Base-by-base conservation (phyloP, 2,329 filamentous ascomycete genomes). In the Paraconiothyrium brasiliense region DNA sequence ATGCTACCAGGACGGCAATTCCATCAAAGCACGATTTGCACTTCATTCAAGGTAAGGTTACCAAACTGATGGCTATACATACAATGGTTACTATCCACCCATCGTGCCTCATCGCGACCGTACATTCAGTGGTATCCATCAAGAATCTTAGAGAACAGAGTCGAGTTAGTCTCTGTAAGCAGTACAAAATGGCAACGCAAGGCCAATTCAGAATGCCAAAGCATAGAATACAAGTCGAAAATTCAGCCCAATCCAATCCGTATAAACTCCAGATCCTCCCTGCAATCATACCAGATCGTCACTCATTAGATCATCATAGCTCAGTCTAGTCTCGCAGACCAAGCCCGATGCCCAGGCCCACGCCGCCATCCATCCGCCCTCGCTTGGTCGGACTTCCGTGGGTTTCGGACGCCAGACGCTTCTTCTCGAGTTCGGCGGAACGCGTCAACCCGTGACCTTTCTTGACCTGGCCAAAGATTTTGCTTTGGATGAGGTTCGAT, bases 381-480 rank as follows among this genome's bases (percentile, higher is more conserved):
- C 84, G 85, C 78, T 89, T 89, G 14, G 78, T 71, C 30, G 78
- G 69, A 70, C 75, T 73, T 48, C 68, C 67, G 62, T 78, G 67
- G 32, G 76, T 66, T 39, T 71, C 71, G 5, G 66, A 61, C 27
- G 72, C 70, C 22, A 76, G 58, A 44, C 74, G 67, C 46, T 72
- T 68, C 67, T 77, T 76, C 63, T 78, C 76, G 39, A 66, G 60
- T 30, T 78, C 76, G 16, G 67, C 67, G 11, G 73, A 65, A 16
- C 74, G 68, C 13, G 68, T 70, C 22, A 76, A 72, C 47, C 81
- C 81, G 14, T 81, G 74, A 11, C 69, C 70, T 75, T 90, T 90
- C 68, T 83, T 86, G 32, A 90, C 83, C 39, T 85, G 82, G 0
- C 87, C 88, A 70, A 88, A 89, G 4, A 91, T 76, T 73, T 87